Base-by-base conservation (phyloP, 345 rosid genomes). In the Syzygium aromaticum region DNA sequence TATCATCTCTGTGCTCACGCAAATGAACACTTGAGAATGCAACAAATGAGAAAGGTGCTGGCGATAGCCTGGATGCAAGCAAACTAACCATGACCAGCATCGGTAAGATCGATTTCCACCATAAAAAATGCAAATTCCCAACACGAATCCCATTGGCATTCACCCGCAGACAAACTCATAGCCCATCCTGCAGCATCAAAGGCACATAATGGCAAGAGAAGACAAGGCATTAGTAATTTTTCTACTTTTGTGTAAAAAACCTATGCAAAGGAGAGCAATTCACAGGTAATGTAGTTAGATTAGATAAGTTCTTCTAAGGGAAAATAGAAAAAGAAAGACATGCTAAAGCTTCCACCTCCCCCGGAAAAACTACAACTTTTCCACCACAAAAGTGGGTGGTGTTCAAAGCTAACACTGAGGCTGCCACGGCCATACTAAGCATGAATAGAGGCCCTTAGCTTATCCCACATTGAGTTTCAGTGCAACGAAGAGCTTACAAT, bases 61-160 rank as follows among this genome's bases (percentile, higher is more conserved):
- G 43, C 43, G 43, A 40, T 40, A 40, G 43, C 43, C 43, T 40
- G 43, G 43, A 40, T 40, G 43, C 43, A 40, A 40, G 43, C 43
- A 86, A 85, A 90, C 95, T 87, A 88, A 97, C 99, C 98, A 86
- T 97, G 98, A 63, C 99, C 98, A 87, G 97, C 94, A 91, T 97
- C 95, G 51, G 98, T 96, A 88, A 97, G 98, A 88, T 93, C 90
- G 87, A 96, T 89, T 57, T 11, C 54, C 87, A 96, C 98, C 38
- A 78, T 89, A 88, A 97, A 96, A 88, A 97, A 97, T 87, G 98
- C 94, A 89, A 90, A 96, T 38, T 95, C 98, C 87, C 73, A 77
- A 28, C 89, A 90, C 93, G 89, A 90, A 67, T 91, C 95, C 73
- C 61, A 88, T 40, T 40, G 43, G 43, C 43, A 40, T 93, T 95